These are phyloP conservation scores for Boletus sp. DNA, from an alignment of 768 basidiomycete genomes.

Conservation along the genomic window DNA sequence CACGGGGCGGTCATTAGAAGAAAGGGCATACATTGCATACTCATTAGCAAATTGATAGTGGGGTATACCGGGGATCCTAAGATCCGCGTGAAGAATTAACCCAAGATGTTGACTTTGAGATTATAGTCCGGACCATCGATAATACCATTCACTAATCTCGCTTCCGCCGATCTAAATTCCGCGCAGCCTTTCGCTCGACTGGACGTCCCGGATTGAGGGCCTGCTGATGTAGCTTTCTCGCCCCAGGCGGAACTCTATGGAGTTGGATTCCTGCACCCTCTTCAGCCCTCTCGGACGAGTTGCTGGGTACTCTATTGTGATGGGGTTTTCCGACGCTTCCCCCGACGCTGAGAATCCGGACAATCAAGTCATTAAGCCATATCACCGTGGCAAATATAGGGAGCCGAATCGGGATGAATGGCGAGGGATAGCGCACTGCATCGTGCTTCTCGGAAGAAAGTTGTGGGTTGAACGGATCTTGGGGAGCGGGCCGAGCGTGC, in stretches of 20 bases:
- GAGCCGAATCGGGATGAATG: constrained; percentile 75
- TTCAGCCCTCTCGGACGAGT: constrained; percentile 57
- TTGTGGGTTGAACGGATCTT: constrained; percentile 69
- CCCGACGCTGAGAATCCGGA: constrained; percentile 58
- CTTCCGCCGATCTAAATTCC: constrained; percentile 44
- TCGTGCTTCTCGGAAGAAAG: constrained; percentile 36
- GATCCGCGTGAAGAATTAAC: constrained; percentile 16
- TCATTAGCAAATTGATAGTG: constrained; percentile 5
- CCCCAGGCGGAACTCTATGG: constrained; percentile 10
- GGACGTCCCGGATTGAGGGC: constrained; percentile 2
- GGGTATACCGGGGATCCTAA: constrained; percentile 13
- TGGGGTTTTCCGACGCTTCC: constrained; percentile 26
- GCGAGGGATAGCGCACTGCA: constrained; percentile 61
- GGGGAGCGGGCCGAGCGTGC: constrained; percentile 68
- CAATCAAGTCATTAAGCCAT: constrained; percentile 68
- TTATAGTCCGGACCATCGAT: constrained; percentile 6
- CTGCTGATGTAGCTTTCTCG: constrained; percentile 12
- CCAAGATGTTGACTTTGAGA: constrained; percentile 4
- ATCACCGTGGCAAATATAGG: constrained; percentile 74
- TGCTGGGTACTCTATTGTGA: constrained; percentile 38
- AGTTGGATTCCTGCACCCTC: constrained; percentile 46
- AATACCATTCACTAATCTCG: constrained; percentile 35
- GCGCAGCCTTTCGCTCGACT: constrained; percentile 11
- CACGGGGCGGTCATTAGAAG: not conserved
- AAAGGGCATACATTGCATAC: constrained; percentile 5